phyloP scores from a whole-genome alignment of 108 stramenopile species.

The Schizochytrium sp. region DNA sequence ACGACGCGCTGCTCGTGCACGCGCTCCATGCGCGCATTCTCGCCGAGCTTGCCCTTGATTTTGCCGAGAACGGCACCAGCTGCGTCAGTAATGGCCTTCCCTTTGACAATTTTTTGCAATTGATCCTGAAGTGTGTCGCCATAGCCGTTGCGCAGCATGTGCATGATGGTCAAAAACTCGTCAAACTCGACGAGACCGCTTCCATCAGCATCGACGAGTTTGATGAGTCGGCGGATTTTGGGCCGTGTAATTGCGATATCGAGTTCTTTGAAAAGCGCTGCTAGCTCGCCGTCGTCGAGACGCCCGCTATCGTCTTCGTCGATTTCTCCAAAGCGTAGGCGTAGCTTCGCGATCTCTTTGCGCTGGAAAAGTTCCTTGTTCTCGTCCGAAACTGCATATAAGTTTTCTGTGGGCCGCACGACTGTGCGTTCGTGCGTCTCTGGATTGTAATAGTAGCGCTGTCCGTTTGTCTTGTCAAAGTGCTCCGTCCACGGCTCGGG shows the following conservation, averaged over 20 bases:
- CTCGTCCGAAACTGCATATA: background rate
- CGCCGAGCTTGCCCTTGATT: background rate
- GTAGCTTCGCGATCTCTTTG: background rate
- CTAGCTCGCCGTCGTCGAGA: background rate
- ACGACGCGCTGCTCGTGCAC: background rate
- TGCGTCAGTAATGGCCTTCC: background rate
- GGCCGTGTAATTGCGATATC: background rate
- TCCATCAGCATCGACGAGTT: background rate
- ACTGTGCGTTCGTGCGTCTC: background rate
- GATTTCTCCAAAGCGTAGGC: background rate
- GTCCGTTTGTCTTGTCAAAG: conserved; percentile 1
- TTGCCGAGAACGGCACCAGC: background rate
- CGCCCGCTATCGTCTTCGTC: background rate
- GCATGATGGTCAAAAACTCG: background rate
- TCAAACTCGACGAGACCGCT: background rate
- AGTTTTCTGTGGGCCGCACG: background rate
- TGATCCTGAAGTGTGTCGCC: background rate
- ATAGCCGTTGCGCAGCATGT: background rate
- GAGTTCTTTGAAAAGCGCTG: background rate
- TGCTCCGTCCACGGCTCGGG: conserved; percentile 14
- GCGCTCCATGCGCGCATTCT: background rate
- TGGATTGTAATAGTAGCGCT: background rate
- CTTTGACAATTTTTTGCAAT: background rate
- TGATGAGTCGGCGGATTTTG: background rate
- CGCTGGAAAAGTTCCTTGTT: conserved; percentile 7